Evolutionary conservation across 192 early-diverging fungal species (phyloP), one percentile per base, ranked within the genome.

Genomic region (Spinellus fusiger): DNA sequence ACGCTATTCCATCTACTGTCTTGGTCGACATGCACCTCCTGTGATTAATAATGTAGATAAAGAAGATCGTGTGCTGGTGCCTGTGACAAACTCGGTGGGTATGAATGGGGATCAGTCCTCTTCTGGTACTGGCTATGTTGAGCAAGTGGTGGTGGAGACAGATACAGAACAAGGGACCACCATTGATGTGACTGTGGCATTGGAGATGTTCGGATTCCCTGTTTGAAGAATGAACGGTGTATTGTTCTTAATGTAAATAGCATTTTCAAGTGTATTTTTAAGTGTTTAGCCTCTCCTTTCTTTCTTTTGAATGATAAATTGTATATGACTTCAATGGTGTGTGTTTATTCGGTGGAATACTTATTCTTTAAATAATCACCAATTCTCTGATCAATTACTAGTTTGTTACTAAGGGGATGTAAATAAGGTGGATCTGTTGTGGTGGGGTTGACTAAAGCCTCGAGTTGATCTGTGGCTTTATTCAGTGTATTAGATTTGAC

Each of bases 61-160:
- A 12, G 69, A 71, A 56, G 62, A 71, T 55, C 62, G 69, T 6
- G 64, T 65, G 3, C 28, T 71, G 25, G 64, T 71, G 26, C 58
- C 69, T 10, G 69, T 64, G 3, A 56, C 69, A 9, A 48, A 65
- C 20, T 49, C 46, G 28, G 37, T 40, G 9, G 68, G 61, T 28
- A 55, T 59, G 44, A 5, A 13, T 27, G 40, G 48, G 13, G 40
- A 48, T 9, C 29, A 28, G n/a, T n/a, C n/a, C 25, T 25, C 46
- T 16, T 25, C 27, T 25, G 46, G 28, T 38, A 34, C 51, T 1
- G 64, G 69, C 0, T 71, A 65, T 55, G 54, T 65, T 6, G 38
- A 59, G 1, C 57, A 64, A 38, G 56, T 65, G 3, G 20, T 56
- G 2, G 49, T 71, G n/a, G 37, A 57, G 5, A 31, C 48, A 10